These are phyloP conservation scores for Globisporangium perplexum DNA, from an alignment of 352 stramenopile species.

Conservation along the genomic window DNA sequence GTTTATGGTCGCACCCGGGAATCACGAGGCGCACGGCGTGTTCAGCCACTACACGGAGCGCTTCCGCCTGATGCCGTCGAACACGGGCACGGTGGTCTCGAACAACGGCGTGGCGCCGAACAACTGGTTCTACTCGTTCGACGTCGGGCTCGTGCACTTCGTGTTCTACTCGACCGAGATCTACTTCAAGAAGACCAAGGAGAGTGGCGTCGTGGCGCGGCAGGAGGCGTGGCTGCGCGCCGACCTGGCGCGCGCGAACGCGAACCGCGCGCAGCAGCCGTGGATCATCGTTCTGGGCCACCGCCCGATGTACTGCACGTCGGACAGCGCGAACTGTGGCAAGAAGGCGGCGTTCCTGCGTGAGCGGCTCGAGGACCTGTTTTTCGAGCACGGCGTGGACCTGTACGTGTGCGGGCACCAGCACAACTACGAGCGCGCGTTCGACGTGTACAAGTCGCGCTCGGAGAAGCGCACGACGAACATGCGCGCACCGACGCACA, in stretches of 20 bases:
- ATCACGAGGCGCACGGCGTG: slow-evolving; percentile 86
- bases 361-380: slow-evolving; percentile 66
- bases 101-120: slow-evolving; percentile 60
- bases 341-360: slow-evolving; percentile 57
- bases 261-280: slow-evolving; percentile 52
- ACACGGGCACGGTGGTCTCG: slow-evolving; percentile 49
- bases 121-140: slow-evolving; percentile 89
- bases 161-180: slow-evolving; percentile 85
- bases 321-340: slow-evolving; percentile 64
- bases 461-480: slow-evolving; percentile 70
- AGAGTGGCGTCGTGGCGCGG: slow-evolving; percentile 36
- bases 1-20: slow-evolving; percentile 89
- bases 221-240: slow-evolving; percentile 63
- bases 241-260: slow-evolving; percentile 59
- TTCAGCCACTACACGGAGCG: slow-evolving; percentile 86
- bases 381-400: slow-evolving; percentile 77
- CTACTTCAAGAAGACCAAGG: slow-evolving; percentile 75
- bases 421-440: slow-evolving; percentile 89
- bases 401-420: slow-evolving; percentile 88
- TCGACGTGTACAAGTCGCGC: slow-evolving; percentile 64
- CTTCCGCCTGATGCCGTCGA: slow-evolving; percentile 82
- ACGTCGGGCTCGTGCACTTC: slow-evolving; percentile 86
- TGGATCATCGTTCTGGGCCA: slow-evolving; percentile 87
- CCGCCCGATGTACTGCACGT: slow-evolving; percentile 87
- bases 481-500: slow-evolving; percentile 85